Evolutionary conservation across 2,329 filamentous ascomycete species (phyloP), one percentile per base, ranked within the genome.

Genomic region (Sporothrix sp.): DNA sequence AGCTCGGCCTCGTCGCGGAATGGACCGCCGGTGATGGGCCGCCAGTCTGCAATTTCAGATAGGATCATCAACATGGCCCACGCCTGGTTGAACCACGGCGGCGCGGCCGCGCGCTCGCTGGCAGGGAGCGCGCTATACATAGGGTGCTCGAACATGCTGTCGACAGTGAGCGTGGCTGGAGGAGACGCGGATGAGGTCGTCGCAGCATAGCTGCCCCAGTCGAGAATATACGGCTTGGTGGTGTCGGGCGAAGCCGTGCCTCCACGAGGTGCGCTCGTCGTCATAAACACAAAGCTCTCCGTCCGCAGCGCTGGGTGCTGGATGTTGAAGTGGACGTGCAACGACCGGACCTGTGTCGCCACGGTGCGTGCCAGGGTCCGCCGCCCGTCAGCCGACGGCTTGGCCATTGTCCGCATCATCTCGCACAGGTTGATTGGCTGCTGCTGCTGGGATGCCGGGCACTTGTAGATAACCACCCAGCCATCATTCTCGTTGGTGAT

Each of bases 11-110:
- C 37, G n/a, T 32, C 21, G 27, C 18, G 30, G 36, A 46, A 50
- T 20, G 25, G 25, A 10, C 36, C 30, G 27, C 14, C 25, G 35
- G 4, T n/a, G 16, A 53, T 33, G 27, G 48, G 44, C 42, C 25
- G 13, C 52, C 52, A 53, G 13, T 49, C 48, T 2, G 33, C 48
- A 21, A 53, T 53, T 36, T 53, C 52, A 14, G 38, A 35, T 14
- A 53, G 47, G 8, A 53, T 38, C 47, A 53, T 48, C 39, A 53
- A 11, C 20, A 53, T 37, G 7, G 52, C 37, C 36, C 36, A 53
- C n/a, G 33, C 48, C 23, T 50, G 48, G 36, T 48, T 38, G 23
- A 21, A 39, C 52, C 47, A 53, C 13, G 18, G 39, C 10, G 35
- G 27, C 7, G 27, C 20, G 27, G 27, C 27, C 11, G 30, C 8